Evolutionary conservation across 768 basidiomycete genomes (phyloP).

Genomic region (Phylloporus arenicola): DNA sequence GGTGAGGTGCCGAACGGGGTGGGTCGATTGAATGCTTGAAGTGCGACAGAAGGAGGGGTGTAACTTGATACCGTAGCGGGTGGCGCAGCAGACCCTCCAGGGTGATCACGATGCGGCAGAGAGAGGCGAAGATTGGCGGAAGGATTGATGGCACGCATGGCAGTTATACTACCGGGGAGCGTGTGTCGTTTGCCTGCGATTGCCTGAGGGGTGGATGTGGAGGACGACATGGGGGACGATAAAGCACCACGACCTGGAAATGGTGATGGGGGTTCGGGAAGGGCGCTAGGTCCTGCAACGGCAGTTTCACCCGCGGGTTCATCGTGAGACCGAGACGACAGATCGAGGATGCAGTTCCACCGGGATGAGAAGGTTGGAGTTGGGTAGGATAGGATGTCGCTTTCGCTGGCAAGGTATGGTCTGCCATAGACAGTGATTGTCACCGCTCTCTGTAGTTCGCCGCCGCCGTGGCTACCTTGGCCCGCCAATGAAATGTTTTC

Average conservation of each 20-base stretch:
- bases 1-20: conserved; percentile 32
- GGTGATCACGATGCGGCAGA: conserved; percentile 25
- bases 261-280: conserved; percentile 77
- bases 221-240: conserved; percentile 23
- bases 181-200: conserved; percentile 60
- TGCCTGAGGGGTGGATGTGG: conserved; percentile 29
- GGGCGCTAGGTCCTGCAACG: conserved; percentile 32
- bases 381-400: conserved; percentile 41
- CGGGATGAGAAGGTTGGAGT: conserved; percentile 74
- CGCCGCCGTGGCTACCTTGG: conserved; percentile 28
- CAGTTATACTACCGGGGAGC: conserved; percentile 33
- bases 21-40: conserved; percentile 28
- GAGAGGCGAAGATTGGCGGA: conserved; percentile 20
- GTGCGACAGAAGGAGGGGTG: conserved; percentile 32
- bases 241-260: conserved; percentile 47
- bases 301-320: conserved; percentile 15
- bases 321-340: conserved; percentile 38
- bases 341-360: conserved; percentile 88
- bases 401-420: conserved; percentile 44
- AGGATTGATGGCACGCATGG: conserved; percentile 27
- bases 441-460: conserved; percentile 68
- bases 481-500: conserved; percentile 32
- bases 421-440: conserved; percentile 74
- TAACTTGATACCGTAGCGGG: conserved; percentile 14
- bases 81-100: conserved; percentile 8